Base-by-base conservation (phyloP, 352 stramenopile genomes). In the Thalassiosira allenii region DNA sequence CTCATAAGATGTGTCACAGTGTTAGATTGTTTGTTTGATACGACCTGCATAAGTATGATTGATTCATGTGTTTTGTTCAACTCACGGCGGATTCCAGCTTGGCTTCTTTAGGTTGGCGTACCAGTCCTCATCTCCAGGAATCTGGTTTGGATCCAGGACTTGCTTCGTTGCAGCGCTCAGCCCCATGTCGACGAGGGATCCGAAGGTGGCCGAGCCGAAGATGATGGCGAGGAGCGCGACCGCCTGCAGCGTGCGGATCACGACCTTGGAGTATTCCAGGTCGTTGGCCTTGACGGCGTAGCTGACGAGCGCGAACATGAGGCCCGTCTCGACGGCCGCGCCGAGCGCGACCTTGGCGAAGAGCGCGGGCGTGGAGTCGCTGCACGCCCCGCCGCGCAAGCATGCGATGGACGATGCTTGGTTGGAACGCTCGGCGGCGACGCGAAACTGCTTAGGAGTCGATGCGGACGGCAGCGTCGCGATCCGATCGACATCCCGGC, bases 81-180 rank as follows among this genome's bases (percentile, higher is more conserved):
- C 59, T 69, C 37, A 69, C 20, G 88, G 88, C 23, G 88, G 88
- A 74, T 90, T 90, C 80, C 81, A 93, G 27, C 12, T 51, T 25
- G 88, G 88, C 59, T 90, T 89, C n/a, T 82, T 34, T 11, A 93
- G 44, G 22, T 78, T 83, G 1, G n/a, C 37, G 70, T 93, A 93
- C 88, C 88, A 93, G 69, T 80, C 61, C 1, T 61, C 34, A 67
- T 92, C 78, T 25, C 71, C 73, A 8, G 75, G 71, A 52, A 83
- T 70, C 32, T 41, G 30, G 40, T 83, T 84, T 5, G 87, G 72
- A 54, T 83, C 56, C 23, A 90, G 33, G 20, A 84, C 51, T 70
- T 92, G 87, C 34, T 77, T 79, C 22, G 73, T 75, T 5, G 87
- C 82, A 1, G 75, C 85, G 29, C 73, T 81, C 27, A 87, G 43